Evolutionary conservation across 352 stramenopile species (phyloP).

Genomic region (Globisporangium alternatum): DNA sequence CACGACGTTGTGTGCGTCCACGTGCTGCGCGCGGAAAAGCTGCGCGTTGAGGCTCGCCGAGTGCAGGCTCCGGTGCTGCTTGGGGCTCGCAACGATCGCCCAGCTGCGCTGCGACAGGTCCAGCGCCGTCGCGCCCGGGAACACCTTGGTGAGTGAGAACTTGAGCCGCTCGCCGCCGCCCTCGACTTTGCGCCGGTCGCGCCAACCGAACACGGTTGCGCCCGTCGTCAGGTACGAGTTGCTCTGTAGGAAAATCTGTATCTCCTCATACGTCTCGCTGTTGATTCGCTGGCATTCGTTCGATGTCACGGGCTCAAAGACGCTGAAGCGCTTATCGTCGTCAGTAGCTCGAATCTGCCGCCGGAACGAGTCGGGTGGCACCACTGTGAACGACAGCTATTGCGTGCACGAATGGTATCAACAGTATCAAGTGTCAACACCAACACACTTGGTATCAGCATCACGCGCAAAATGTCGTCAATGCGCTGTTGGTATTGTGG

Average conservation of each 20-base stretch:
- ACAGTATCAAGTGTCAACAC: not conserved
- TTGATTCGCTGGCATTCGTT: conserved; percentile 1
- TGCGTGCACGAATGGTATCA: not conserved
- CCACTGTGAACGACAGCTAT: conserved; percentile 6
- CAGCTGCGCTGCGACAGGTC: conserved; percentile 34
- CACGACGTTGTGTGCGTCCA: conserved; percentile 55
- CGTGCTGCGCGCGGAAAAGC: conserved; percentile 33
- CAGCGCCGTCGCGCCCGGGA: conserved; percentile 25
- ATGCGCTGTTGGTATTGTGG: not conserved
- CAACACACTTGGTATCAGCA: not conserved
- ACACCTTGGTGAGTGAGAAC: conserved; percentile 57
- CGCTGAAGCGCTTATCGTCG: conserved; percentile 1
- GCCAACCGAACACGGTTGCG: conserved; percentile 50
- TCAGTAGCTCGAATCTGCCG: not conserved
- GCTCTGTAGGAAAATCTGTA: conserved; percentile 4
- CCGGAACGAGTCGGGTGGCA: not conserved
- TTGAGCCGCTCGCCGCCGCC: conserved; percentile 31
- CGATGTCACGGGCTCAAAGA: not conserved
- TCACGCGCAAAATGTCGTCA: not conserved
- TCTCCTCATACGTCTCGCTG: conserved; percentile 5
- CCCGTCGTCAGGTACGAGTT: conserved; percentile 39
- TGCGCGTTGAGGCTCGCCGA: conserved; percentile 38
- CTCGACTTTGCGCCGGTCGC: conserved; percentile 38
- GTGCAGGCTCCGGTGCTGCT: conserved; percentile 31
- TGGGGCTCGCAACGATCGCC: conserved; percentile 33